Conservation (phyloP, 2,329 filamentous ascomycete genomes). For the Alternaria solani region DNA sequence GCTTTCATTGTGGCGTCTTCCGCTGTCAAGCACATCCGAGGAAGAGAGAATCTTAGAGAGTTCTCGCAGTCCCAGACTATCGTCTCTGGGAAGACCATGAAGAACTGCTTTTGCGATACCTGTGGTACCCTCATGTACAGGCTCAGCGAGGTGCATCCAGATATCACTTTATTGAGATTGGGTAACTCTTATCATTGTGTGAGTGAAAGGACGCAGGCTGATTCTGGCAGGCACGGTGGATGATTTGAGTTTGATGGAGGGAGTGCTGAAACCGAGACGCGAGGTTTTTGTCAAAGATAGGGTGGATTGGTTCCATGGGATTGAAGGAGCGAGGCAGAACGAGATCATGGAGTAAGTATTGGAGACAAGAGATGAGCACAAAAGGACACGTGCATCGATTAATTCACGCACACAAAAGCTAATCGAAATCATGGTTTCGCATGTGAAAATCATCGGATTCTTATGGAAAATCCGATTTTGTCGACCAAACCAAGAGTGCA, state of each 20-base stretch:
- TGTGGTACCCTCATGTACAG: constrained; percentile 71
- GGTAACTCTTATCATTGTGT: not conserved
- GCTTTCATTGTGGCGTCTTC: not conserved
- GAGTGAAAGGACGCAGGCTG: not conserved
- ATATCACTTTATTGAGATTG: not conserved
- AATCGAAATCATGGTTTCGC: not conserved
- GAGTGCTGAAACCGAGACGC: not conserved
- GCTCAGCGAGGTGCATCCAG: not conserved
- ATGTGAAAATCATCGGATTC: not conserved
- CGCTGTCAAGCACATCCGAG: not conserved
- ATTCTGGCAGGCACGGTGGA: not conserved
- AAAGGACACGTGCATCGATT: not conserved
- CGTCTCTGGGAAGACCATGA: constrained; percentile 57
- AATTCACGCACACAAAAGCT: not conserved
- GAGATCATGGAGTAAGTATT: not conserved
- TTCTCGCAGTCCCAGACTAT: constrained; percentile 50
- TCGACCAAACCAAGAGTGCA: not conserved
- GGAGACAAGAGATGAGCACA: not conserved
- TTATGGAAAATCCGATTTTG: not conserved
- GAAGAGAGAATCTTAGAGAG: not conserved
- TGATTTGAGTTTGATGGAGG: not conserved
- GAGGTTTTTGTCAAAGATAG: not conserved
- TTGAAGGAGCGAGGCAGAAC: not conserved
- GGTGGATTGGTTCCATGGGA: not conserved
- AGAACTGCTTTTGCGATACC: constrained; percentile 67